Evolutionary conservation across 345 rosid species (phyloP), one percentile per base, ranked within the genome.

Genomic region (Nephelium lappaceum): DNA sequence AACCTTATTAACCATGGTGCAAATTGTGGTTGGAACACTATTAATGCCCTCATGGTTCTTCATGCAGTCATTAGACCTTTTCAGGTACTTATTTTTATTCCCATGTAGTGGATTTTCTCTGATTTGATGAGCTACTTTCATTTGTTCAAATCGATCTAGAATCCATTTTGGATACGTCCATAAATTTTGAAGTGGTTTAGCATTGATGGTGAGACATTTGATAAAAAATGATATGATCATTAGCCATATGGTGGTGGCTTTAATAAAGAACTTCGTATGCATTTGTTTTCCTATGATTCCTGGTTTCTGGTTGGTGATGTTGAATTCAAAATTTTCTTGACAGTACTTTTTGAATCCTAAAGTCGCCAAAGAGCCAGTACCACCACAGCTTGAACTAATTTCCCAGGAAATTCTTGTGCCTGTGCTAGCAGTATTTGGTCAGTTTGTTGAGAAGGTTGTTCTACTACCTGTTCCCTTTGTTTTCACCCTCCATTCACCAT

Each of bases 261-360:
- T 41, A 10, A 60, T 25, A 12, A 19, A 53, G 19, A 55, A 36
- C 75, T 72, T 36, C 45, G 3, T 21, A 18, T 49, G 51, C 14
- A 25, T 51, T 69, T 42, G 36, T 72, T 47, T 8, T n/a, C 64
- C 25, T 47, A 36, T 27, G 31, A 65, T 31, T 27, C 27, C 65
- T 64, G 60, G 45, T 10, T 64, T 75, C 45, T 75, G 61, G 25
- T 65, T 18, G 5, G 15, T 72, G 69, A 61, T 45, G 58, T 74
- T 75, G 57, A 58, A 41, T 64, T n/a, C 61, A 6, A 43, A 47
- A 43, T 69, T 74, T 83, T 73, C 73, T 64, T 81, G 71, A 66
- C 87, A 94, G 98, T 94, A 92, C 79, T 94, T 92, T 83, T 69
- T 94, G 83, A 87, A 91, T 83, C 98, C 98, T 57, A 92, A 91